Conservation (phyloP, 2,329 filamentous ascomycete genomes). For the Penicillium freii region DNA sequence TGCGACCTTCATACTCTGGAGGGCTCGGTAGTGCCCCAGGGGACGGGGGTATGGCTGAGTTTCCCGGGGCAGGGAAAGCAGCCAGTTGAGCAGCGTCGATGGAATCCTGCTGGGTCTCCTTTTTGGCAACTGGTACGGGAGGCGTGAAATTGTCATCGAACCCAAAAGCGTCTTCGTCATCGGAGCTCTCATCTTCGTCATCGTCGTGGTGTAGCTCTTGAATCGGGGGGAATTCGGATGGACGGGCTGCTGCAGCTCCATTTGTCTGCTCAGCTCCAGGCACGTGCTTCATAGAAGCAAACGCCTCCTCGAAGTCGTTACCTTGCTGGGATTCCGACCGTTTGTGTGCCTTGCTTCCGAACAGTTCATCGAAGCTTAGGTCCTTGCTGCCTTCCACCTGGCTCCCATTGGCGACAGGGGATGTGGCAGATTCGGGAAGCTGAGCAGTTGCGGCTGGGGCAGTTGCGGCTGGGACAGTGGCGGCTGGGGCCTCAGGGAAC, state of each 20-base stretch:
- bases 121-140: constrained; percentile 46
- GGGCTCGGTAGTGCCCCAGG: constrained; percentile 59
- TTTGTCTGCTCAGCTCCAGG: constrained; percentile 45
- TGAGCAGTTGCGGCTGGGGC: constrained; percentile 17
- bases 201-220: constrained; percentile 79
- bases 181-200: constrained; percentile 77
- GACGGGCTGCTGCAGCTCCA: constrained; percentile 27
- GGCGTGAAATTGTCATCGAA: constrained; percentile 93
- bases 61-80: constrained; percentile 42
- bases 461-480: constrained; percentile 10
- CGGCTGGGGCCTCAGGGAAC: constrained; percentile 16
- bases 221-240: constrained; percentile 86
- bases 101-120: constrained; percentile 29
- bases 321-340: constrained; percentile 47
- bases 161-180: constrained; percentile 62
- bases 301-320: constrained; percentile 49
- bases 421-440: constrained; percentile 44
- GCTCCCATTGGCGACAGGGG: constrained; percentile 33
- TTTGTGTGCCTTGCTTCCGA: constrained; percentile 44
- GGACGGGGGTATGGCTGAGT: constrained; percentile 48
- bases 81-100: constrained; percentile 40
- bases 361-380: constrained; percentile 47
- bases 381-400: constrained; percentile 32
- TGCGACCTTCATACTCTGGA: constrained; percentile 37
- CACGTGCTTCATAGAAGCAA: constrained; percentile 48